Evolutionary conservation across 805 yeast species (phyloP).

Genomic region (Saturnispora diversa): DNA sequence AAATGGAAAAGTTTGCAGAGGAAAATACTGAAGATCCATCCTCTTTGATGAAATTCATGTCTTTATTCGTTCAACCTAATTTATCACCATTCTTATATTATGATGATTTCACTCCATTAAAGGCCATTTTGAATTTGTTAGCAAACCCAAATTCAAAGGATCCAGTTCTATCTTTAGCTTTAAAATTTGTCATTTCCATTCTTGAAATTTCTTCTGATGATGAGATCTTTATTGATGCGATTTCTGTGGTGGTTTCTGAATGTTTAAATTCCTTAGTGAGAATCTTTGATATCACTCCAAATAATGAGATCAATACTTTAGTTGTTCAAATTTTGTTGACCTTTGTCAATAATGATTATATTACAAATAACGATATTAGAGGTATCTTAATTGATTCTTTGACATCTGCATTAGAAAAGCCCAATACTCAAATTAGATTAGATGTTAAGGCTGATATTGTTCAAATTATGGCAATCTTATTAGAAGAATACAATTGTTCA

Average conservation of each 20-base stretch:
- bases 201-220: conserved; percentile 34
- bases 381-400: conserved; percentile 48
- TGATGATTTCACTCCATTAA: conserved; percentile 48
- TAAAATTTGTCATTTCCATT: conserved; percentile 46
- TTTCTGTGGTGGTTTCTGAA: conserved; percentile 51
- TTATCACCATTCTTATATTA: conserved; percentile 45
- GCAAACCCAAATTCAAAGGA: conserved; percentile 55
- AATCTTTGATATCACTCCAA: conserved; percentile 35
- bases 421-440: conserved; percentile 42
- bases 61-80: conserved; percentile 44
- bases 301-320: conserved; percentile 41
- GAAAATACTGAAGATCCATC: conserved; percentile 84
- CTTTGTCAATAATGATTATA: conserved; percentile 50
- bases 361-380: conserved; percentile 48
- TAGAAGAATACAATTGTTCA: conserved; percentile 45
- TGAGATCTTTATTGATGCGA: conserved; percentile 38
- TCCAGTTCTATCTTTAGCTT: conserved; percentile 46
- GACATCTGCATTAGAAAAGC: conserved; percentile 52
- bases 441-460: conserved; percentile 50
- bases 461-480: conserved; percentile 46
- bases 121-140: conserved; percentile 49
- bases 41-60: conserved; percentile 57
- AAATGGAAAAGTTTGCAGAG: conserved; percentile 56
- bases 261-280: conserved; percentile 45
- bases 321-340: conserved; percentile 45